Base-by-base conservation (phyloP, 257 asterid genomes). In the Voacanga thouarsii region DNA sequence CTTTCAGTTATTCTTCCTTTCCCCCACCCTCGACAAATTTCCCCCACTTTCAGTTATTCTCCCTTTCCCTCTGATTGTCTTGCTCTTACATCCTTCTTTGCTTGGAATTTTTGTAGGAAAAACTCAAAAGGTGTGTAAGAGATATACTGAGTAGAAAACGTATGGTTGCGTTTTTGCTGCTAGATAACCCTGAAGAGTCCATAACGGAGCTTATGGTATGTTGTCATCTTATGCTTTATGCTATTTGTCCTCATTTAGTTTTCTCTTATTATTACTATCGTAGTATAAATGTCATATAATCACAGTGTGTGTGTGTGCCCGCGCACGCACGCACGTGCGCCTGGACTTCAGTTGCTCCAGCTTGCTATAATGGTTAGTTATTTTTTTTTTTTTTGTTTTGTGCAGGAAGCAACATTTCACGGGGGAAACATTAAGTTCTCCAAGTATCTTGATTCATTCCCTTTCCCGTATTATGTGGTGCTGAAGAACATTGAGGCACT, bases 401-500 rank as follows among this genome's bases (percentile, higher is more conserved):
- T 33, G 37, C 96, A 93, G 99, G 96, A 95, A 82, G 88, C 72
- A 4, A 87, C 89, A 6, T 80, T 79, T 77, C 86, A 82, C 61
- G 91, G 85, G 0, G 78, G 79, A 24, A 89, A 84, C 0, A 51
- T 80, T 3, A 86, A 87, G 77, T 43, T 80, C 7, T 55, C 90
- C 2, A 92, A 86, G 81, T 92, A 92, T 75, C 80, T 96, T 5
- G 96, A 93, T 80, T 83, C 97, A 0, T 96, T 95, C 84, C 99
- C 99, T 6, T 95, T 95, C 87, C 98, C 98, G 1, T 93, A 77
- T 83, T 93, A 93, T 57, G 91, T 89, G 55, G 96, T 96, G 57
- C 87, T 96, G 77, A 92, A 87, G 89, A 89, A 93, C 85, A 89
- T 90, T 19, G 96, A 90, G 76, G 96, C 96, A 28, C 99, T 96